These are phyloP conservation scores for Chenopodium quinoa DNA, from an alignment of 148 eudicot species.

Conservation along the genomic window DNA sequence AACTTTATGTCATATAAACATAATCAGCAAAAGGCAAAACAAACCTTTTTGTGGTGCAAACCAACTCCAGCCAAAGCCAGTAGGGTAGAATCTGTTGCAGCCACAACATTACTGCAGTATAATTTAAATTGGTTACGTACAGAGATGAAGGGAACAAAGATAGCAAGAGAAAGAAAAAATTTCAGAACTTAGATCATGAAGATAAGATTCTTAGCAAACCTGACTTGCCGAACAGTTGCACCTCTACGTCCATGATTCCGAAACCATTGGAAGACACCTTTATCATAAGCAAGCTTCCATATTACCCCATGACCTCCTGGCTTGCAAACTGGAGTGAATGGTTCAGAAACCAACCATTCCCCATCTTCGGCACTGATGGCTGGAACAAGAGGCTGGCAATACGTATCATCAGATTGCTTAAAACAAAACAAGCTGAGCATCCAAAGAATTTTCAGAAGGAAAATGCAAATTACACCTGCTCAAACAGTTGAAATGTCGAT, in stretches of 20 bases:
- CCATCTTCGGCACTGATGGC: slow-evolving; percentile 88
- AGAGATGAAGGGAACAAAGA: slow-evolving; percentile 2
- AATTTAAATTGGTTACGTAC: too few species aligned
- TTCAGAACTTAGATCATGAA: slow-evolving; percentile 14
- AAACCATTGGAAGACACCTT: slow-evolving; percentile 91
- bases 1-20: background rate
- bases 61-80: slow-evolving; percentile 95
- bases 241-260: slow-evolving; percentile 77
- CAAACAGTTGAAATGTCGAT: slow-evolving; percentile 76
- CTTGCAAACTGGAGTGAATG: slow-evolving; percentile 80
- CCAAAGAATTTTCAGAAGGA: slow-evolving; percentile 1
- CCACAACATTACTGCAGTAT: slow-evolving; percentile 89
- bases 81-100: slow-evolving; percentile 92
- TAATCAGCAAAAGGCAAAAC: slow-evolving; percentile 12
- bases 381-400: slow-evolving; percentile 97
- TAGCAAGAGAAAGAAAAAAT: background rate
- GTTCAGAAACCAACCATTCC: slow-evolving; percentile 73
- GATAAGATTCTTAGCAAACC: slow-evolving; percentile 40
- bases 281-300: slow-evolving; percentile 93
- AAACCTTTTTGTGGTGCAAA: slow-evolving; percentile 77
- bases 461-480: slow-evolving; percentile 60
- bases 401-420: slow-evolving; percentile 28
- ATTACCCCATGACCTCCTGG: slow-evolving; percentile 99
- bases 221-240: slow-evolving; percentile 95
- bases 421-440: slow-evolving; percentile 17